Evolutionary conservation across 495 filamentous ascomycete species (phyloP), one percentile per base, ranked within the genome.

Genomic region (Elaphomyces granulatus): DNA sequence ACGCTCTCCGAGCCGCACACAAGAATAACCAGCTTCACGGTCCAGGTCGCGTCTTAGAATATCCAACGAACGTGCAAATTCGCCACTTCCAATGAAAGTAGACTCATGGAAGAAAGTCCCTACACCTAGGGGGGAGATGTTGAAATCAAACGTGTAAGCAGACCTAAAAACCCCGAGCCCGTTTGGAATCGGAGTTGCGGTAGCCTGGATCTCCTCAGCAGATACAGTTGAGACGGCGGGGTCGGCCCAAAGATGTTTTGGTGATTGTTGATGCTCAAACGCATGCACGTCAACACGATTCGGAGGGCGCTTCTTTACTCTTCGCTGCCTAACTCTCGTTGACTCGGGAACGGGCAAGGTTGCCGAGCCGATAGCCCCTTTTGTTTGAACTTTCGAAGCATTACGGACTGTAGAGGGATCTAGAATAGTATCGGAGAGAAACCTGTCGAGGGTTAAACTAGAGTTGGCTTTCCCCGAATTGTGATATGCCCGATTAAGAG

Each of bases 101-200:
- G 58, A 70, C 47, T 78, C 64, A 47, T 87, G 83, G 47, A 92
- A 90, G 55, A 70, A 90, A 1, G 77, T 78, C 0, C 80, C 83
- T 8, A 56, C 40, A 33, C 63, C 66, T 17, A 93, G 59, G 18
- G 84, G 78, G 31, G 62, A 65, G 20, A 86, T 55, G 37, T 82
- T 79, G 43, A 95, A 94, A 46, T 83, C 74, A 9, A 77, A 65
- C 0, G 82, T 71, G 50, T 92, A 94, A 16, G 65, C 63, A 8
- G 23, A 28, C 12, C 12, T 28, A 28, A 28, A 12, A 28, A 12
- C 23, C 12, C 23, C 12, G 23, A 28, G 23, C 12, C 23, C 23
- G 6, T 28, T 28, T 12, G 6, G 23, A 12, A 28, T 12, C 6
- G 23, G 23, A n/a, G n/a, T n/a, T 12, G 6, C 6, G 6, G 12